These are phyloP conservation scores for Vaccinium myrtillus DNA, from an alignment of 148 eudicot genomes.

Conservation along the genomic window DNA sequence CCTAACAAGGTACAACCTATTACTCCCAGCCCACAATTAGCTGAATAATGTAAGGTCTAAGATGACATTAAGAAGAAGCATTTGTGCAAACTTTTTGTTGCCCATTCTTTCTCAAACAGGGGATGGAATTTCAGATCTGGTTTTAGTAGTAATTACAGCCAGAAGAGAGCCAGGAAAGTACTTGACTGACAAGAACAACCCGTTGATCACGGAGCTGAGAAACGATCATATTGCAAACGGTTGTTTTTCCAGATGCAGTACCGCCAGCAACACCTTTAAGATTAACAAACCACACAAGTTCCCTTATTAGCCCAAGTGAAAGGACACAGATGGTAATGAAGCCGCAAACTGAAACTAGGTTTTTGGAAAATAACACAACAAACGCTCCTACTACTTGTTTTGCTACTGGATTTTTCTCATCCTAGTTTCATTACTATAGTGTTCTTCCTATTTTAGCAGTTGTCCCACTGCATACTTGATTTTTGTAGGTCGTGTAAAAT, in stretches of 20 bases:
- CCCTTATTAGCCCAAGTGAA: not conserved
- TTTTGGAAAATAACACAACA: not conserved
- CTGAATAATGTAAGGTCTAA: not conserved
- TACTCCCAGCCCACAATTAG: not conserved
- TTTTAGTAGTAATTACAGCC: constrained; percentile 50
- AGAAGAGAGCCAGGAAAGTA: constrained; percentile 35
- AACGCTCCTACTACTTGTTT: not conserved
- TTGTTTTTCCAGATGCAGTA: constrained; percentile 96
- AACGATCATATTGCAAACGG: constrained; percentile 97
- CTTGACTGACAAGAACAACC: constrained; percentile 96
- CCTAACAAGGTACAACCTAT: not conserved
- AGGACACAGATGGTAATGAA: not conserved
- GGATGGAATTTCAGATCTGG: constrained; percentile 29
- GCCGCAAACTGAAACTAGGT: not conserved
- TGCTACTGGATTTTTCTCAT: not conserved
- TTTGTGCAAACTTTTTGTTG: not conserved
- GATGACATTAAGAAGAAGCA: not conserved
- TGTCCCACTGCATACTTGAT: not conserved
- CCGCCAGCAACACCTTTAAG: constrained; percentile 95
- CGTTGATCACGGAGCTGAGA: constrained; percentile 99
- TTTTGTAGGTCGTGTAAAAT: not conserved
- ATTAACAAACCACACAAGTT: not conserved
- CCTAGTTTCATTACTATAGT: not conserved
- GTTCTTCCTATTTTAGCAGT: not conserved
- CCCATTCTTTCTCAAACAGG: not conserved